Evolutionary conservation across 2,329 filamentous ascomycete species (phyloP).

Genomic region (Paecilomyces formosus): DNA sequence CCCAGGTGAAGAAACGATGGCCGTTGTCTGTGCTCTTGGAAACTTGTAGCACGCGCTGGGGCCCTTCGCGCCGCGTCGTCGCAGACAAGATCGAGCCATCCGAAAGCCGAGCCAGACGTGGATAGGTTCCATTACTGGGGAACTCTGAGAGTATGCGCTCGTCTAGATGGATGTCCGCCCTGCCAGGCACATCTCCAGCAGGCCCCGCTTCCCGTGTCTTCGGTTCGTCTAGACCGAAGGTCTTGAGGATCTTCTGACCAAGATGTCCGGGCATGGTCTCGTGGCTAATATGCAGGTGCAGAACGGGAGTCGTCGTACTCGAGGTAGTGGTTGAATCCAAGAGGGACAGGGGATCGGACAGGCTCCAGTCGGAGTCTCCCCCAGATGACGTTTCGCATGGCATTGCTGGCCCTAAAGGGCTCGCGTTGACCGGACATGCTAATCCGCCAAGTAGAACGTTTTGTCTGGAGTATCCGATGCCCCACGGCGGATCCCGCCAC

Average conservation of each 20-base stretch:
- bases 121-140: slow-evolving; percentile 37
- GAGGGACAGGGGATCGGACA: not conserved
- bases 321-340: not conserved
- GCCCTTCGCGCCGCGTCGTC: slow-evolving; percentile 36
- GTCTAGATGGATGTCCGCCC: slow-evolving; percentile 22
- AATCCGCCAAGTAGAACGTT: not conserved
- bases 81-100: slow-evolving; percentile 41
- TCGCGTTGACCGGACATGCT: not conserved
- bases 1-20: slow-evolving; percentile 31
- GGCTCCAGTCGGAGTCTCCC: not conserved
- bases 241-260: not conserved
- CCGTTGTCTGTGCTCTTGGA: slow-evolving; percentile 39
- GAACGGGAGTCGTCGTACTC: not conserved
- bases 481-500: not conserved
- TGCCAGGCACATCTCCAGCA: slow-evolving; percentile 6
- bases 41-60: slow-evolving; percentile 34
- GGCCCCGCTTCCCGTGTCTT: not conserved
- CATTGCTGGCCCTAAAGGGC: not conserved
- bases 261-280: not conserved
- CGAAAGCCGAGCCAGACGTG: slow-evolving; percentile 37
- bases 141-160: slow-evolving; percentile 29
- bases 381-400: not conserved
- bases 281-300: not conserved
- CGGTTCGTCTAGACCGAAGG: not conserved
- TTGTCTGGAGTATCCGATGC: not conserved